These are phyloP conservation scores for Fusarium redolens DNA, from an alignment of 2,329 filamentous ascomycete species.

Conservation along the genomic window DNA sequence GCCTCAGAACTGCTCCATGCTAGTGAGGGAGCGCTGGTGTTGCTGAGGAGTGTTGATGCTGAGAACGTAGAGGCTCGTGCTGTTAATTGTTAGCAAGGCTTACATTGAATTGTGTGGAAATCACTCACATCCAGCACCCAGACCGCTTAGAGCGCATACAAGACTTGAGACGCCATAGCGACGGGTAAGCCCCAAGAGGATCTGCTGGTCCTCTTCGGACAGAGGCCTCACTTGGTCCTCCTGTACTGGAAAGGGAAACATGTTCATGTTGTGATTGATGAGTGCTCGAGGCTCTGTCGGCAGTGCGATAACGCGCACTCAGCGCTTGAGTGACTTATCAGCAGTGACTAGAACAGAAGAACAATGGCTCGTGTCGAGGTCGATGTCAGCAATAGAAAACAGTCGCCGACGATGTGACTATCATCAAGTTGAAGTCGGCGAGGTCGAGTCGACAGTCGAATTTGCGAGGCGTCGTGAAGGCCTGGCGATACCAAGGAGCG, in stretches of 20 bases:
- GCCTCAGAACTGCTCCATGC: slow-evolving; percentile 56
- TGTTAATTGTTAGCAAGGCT: slow-evolving; percentile 37
- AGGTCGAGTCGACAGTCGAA: slow-evolving; percentile 8
- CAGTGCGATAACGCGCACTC: slow-evolving; percentile 41
- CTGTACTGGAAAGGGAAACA: slow-evolving; percentile 51
- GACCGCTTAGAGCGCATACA: slow-evolving; percentile 51
- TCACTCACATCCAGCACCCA: slow-evolving; percentile 52
- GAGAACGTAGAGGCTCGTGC: slow-evolving; percentile 55
- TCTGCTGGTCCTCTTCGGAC: slow-evolving; percentile 54
- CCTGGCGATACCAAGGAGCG: slow-evolving; percentile 29
- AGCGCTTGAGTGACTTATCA: slow-evolving; percentile 32
- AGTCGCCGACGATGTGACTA: slow-evolving; percentile 30
- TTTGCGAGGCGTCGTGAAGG: slow-evolving; percentile 7
- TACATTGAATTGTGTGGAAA: neutral
- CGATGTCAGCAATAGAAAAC: slow-evolving; percentile 24
- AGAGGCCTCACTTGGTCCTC: slow-evolving; percentile 53
- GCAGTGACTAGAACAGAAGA: slow-evolving; percentile 12
- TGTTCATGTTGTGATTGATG: slow-evolving; percentile 35
- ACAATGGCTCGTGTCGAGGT: neutral
- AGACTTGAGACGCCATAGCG: slow-evolving; percentile 54
- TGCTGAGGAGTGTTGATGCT: slow-evolving; percentile 55
- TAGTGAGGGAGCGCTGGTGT: slow-evolving; percentile 54
- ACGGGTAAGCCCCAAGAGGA: slow-evolving; percentile 51
- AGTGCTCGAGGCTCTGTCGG: slow-evolving; percentile 21
- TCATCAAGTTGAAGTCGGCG: neutral